Evolutionary conservation across 2,329 filamentous ascomycete species (phyloP), one percentile per base, ranked within the genome.

Genomic region (Xenosphaeropsis pyriputrescens): DNA sequence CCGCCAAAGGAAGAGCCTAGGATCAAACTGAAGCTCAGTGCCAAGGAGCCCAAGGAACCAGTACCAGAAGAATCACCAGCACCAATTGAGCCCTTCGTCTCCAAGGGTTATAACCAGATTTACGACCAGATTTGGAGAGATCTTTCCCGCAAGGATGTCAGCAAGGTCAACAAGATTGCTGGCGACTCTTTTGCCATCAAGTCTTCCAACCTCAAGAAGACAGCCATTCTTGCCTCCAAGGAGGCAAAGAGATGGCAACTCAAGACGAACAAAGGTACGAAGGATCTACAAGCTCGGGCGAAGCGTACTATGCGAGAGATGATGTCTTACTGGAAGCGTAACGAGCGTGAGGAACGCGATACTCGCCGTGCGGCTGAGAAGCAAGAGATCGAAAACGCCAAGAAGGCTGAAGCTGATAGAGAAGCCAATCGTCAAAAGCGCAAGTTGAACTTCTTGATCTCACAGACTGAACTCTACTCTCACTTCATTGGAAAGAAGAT

Each of bases 401-500:
- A 91, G 61, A 93, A 89, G 62, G 88, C 89, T 42, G 91, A 98
- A 65, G 91, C 91, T 5, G 91, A 96, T 51, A 86, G 93, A 47
- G 91, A 98, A 71, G 86, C 91, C 13, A 93, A 93, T 50, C 76
- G 91, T 46, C 91, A 98, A 64, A 94, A 93, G 73, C 79, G 91
- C 52, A 98, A 98, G 66, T 83, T 98, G 57, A 96, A 98, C 63
- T 98, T 98, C 70, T 72, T 98, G 45, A 98, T 98, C 58, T 95
- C 89, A 1, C 91, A 98, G 63, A 98, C 91, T 1, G 91, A 98
- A 57, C 71, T 98, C 36, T 98, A 98, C 67, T 96, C 89, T 32
- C 91, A 98, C 68, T 98, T 98, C 60, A 95, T 98, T 51, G 89
- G 91, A 57, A 93, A 94, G 65, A 98, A 98, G 68, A 93, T 96